phyloP scores from a whole-genome alignment of 2,329 filamentous ascomycete genomes.

The Dactylellina drechsleri region DNA sequence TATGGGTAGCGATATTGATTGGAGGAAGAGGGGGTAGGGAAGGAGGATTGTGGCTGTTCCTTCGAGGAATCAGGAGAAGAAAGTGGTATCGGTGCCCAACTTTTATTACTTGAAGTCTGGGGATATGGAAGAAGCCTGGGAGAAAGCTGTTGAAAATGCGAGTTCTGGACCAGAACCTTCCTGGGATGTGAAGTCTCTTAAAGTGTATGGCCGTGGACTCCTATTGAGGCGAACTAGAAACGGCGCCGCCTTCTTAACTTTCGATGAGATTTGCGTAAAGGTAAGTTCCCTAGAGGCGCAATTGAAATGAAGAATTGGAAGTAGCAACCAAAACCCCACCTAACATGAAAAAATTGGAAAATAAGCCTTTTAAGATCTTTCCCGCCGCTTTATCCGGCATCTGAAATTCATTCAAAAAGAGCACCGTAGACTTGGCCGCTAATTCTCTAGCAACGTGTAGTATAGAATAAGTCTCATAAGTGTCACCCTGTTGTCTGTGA shows the following conservation, averaged over 20 bases:
- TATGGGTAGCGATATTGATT: slow-evolving; percentile 79
- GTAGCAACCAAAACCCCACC: slow-evolving; percentile 83
- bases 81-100: slow-evolving; percentile 51
- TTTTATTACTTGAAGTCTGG: slow-evolving; percentile 40
- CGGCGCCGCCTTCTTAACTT: slow-evolving; percentile 73
- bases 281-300: slow-evolving; percentile 69
- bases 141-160: slow-evolving; percentile 20
- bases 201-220: slow-evolving; percentile 73
- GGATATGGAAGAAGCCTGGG: slow-evolving; percentile 43
- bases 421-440: slow-evolving; percentile 76
- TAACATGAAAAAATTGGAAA: slow-evolving; percentile 82
- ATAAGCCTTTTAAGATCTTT: slow-evolving; percentile 81
- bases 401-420: slow-evolving; percentile 86
- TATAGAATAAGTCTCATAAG: slow-evolving; percentile 71
- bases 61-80: slow-evolving; percentile 30
- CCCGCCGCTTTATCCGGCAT: slow-evolving; percentile 79
- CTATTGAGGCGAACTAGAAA: slow-evolving; percentile 69
- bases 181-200: slow-evolving; percentile 65
- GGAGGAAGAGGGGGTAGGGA: slow-evolving; percentile 69
- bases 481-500: slow-evolving; percentile 61
- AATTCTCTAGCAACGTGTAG: slow-evolving; percentile 74
- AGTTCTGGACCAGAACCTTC: not conserved
- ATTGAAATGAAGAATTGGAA: slow-evolving; percentile 73
- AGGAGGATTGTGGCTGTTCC: slow-evolving; percentile 57
- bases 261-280: slow-evolving; percentile 75